Base-by-base conservation (phyloP, 371 early-diverging fungal genomes). In the Mucor circinelloides region DNA sequence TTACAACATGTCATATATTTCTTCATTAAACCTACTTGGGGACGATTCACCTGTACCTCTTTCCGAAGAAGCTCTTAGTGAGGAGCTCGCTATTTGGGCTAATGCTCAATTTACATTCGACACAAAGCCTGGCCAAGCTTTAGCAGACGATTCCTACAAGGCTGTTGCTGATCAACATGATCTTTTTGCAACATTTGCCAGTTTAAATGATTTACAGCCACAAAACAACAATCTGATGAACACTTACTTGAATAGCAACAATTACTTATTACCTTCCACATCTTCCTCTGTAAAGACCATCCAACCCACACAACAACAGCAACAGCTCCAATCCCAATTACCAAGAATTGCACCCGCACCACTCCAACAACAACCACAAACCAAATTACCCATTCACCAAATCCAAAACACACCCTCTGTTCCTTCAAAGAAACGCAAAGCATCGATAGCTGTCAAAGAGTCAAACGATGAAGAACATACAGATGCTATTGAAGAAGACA, bases 101-200 rank as follows among this genome's bases (percentile, higher is more conserved):
- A 90, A 89, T 67, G 89, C 90, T 21, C 89, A 90, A 71, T 91
- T 91, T 71, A 87, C 85, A 40, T 87, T 87, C 58, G 91, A 91
- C 64, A 80, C 73, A 52, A 71, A 79, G 15, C 85, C 86, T 38
- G 79, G 79, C 25, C 70, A 79, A 15, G 82, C 82, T 28, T 59
- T 79, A 8, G 63, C 71, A 7, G 79, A 81, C 23, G 66, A 67
- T 38, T 58, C 64, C 5, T 66, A 74, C 38, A 44, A 66, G 58
- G 32, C 23, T 15, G 46, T 57, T n/a, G 32, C 48, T 48, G 59
- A 66, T 52, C 60, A 66, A 25, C 50, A 66, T 12, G 46, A 64
- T 31, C 48, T 71, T 34, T 67, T 71, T 17, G 28, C 63, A 25
- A 62, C 59, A 4, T 66, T 71, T 31, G 34, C 50, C 10, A 34